Conservation (phyloP, 2,329 filamentous ascomycete genomes). For the Cladosporium sphaerospermum region DNA sequence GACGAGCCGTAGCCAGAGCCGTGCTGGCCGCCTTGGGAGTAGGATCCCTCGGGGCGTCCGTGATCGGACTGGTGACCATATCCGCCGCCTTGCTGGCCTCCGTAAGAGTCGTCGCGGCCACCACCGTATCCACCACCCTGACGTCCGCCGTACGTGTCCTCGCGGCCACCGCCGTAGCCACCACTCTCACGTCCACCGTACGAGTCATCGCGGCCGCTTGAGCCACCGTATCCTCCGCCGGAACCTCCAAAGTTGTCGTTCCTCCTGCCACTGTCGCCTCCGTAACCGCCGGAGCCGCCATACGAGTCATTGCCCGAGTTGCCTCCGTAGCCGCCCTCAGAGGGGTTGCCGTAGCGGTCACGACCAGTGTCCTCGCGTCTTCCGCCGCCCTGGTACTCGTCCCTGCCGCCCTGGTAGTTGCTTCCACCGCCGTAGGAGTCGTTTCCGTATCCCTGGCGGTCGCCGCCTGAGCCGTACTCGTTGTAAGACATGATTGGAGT, state of each 20-base stretch:
- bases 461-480: constrained; percentile 9
- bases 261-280: constrained; percentile 5
- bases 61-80: constrained; percentile 28
- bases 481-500: constrained; percentile 15
- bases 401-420: constrained; percentile 4
- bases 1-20: constrained; percentile 32
- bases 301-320: constrained; percentile 14
- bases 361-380: constrained; percentile 4
- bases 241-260: background rate
- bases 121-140: constrained; percentile 18
- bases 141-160: constrained; percentile 10
- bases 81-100: constrained; percentile 15
- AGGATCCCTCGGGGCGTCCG: constrained; percentile 23
- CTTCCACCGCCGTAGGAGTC: constrained; percentile 16
- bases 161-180: constrained; percentile 12
- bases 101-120: constrained; percentile 19
- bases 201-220: constrained; percentile 11
- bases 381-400: constrained; percentile 13
- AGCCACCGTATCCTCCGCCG: constrained; percentile 14
- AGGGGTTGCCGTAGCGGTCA: background rate
- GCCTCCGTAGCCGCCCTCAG: constrained; percentile 3
- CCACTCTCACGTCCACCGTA: constrained; percentile 16
- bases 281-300: constrained; percentile 8
- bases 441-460: constrained; percentile 12
- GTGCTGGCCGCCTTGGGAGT: constrained; percentile 22